These are phyloP conservation scores for Nicotiana paniculata DNA, from an alignment of 257 asterid genomes.

Conservation along the genomic window DNA sequence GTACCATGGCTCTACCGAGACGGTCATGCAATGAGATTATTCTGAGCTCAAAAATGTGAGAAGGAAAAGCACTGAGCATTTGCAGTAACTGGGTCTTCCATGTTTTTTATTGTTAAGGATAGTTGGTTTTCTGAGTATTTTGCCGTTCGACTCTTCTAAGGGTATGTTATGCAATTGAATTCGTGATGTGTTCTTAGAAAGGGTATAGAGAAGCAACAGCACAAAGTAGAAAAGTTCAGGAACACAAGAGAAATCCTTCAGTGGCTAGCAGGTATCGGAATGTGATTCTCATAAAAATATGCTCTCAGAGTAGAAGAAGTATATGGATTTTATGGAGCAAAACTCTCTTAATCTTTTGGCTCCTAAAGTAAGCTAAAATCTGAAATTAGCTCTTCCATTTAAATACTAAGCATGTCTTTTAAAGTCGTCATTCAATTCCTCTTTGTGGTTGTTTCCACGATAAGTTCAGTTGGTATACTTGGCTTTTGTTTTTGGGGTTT, in stretches of 20 bases:
- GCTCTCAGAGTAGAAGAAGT: neutral
- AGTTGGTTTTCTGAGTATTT: neutral
- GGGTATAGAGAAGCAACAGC: neutral
- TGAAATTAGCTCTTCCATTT: neutral
- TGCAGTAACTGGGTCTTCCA: neutral
- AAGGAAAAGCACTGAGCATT: neutral
- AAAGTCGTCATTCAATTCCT: neutral
- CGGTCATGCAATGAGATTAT: neutral
- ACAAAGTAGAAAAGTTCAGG: neutral
- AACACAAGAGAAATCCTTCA: neutral
- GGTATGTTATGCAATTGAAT: neutral
- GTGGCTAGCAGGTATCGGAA: neutral
- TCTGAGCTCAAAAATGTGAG: neutral
- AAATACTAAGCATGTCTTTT: neutral
- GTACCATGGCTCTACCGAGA: neutral
- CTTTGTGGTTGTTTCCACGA: neutral
- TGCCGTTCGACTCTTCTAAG: neutral
- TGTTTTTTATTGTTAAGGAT: neutral
- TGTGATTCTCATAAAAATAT: neutral
- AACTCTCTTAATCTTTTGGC: neutral
- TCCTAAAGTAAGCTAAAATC: neutral
- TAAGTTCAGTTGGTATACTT: neutral
- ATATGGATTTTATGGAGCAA: neutral
- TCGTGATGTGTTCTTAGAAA: neutral
- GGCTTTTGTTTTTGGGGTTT: neutral